Evolutionary conservation across 2,329 filamentous ascomycete species (phyloP).

Genomic region (Anisogramma anomala): DNA sequence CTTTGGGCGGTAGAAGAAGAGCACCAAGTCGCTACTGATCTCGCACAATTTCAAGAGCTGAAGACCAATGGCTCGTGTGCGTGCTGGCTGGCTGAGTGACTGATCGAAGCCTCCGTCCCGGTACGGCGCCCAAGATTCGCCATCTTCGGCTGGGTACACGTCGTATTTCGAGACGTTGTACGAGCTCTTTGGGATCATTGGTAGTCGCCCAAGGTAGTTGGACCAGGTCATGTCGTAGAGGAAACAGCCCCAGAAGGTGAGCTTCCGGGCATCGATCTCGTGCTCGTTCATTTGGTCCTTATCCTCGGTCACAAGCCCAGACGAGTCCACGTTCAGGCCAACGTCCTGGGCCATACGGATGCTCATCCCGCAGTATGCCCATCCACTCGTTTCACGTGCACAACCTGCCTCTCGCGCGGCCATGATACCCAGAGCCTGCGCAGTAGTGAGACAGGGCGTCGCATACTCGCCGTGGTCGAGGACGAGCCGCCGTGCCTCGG

Average conservation of each 20-base stretch:
- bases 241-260: constrained; percentile 97
- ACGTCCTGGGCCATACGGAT: constrained; percentile 96
- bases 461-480: constrained; percentile 89
- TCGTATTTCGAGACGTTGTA: constrained; percentile 82
- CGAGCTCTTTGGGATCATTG: constrained; percentile 68
- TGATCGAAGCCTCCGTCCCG: constrained; percentile 71
- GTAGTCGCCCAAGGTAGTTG: constrained; percentile 85
- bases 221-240: constrained; percentile 99
- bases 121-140: constrained; percentile 76
- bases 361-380: constrained; percentile 97
- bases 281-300: constrained; percentile 56
- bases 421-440: constrained; percentile 90
- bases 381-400: constrained; percentile 85
- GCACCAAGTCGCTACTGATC: constrained; percentile 82
- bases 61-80: constrained; percentile 70
- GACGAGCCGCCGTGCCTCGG: constrained; percentile 80
- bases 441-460: constrained; percentile 74
- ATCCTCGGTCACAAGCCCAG: constrained; percentile 46
- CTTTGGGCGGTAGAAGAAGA: constrained; percentile 81
- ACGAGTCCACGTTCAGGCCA: constrained; percentile 73
- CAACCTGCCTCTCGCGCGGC: constrained; percentile 93
- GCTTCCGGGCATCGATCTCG: constrained; percentile 76
- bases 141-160: constrained; percentile 80
- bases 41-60: constrained; percentile 79
- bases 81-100: constrained; percentile 63